phyloP scores from a whole-genome alignment of 2,329 filamentous ascomycete genomes.

The Claviceps capensis region DNA sequence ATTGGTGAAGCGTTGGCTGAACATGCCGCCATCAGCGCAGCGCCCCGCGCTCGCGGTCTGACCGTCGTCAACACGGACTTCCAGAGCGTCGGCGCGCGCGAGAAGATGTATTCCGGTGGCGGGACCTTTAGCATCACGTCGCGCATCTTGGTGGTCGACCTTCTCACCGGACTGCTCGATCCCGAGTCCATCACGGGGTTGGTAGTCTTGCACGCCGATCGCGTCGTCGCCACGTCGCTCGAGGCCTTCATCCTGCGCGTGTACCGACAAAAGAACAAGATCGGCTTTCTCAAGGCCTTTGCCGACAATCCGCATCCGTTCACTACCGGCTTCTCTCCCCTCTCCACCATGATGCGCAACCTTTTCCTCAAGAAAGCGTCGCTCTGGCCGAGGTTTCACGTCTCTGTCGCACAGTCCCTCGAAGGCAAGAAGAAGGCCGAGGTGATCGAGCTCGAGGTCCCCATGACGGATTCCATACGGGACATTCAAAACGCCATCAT shows the following conservation, averaged over 20 bases:
- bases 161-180: conserved; percentile 70
- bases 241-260: conserved; percentile 94
- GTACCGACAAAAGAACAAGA: conserved; percentile 88
- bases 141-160: conserved; percentile 84
- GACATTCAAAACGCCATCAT: conserved; percentile 89
- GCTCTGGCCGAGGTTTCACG: conserved; percentile 86
- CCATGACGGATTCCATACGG: conserved; percentile 89
- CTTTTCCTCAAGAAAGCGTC: conserved; percentile 80
- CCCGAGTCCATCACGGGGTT: conserved; percentile 78
- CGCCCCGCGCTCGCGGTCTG: conserved; percentile 69
- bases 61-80: conserved; percentile 90
- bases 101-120: conserved; percentile 82
- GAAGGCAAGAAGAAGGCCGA: conserved; percentile 91
- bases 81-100: conserved; percentile 72
- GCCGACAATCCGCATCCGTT: conserved; percentile 90
- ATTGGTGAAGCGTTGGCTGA: conserved; percentile 92
- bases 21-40: conserved; percentile 80
- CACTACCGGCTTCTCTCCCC: conserved; percentile 71
- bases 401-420: conserved; percentile 75
- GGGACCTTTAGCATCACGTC: conserved; percentile 95
- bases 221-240: conserved; percentile 69
- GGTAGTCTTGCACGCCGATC: conserved; percentile 78
- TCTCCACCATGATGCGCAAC: conserved; percentile 79
- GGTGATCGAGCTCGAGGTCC: conserved; percentile 90
- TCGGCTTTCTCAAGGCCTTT: conserved; percentile 89